A percentile compares a stretch with the other conserved stretches of the same genome.
These are phyloP conservation scores for Alnus glutinosa DNA, from an alignment of 306 rosid species.

Conservation along the genomic window DNA sequence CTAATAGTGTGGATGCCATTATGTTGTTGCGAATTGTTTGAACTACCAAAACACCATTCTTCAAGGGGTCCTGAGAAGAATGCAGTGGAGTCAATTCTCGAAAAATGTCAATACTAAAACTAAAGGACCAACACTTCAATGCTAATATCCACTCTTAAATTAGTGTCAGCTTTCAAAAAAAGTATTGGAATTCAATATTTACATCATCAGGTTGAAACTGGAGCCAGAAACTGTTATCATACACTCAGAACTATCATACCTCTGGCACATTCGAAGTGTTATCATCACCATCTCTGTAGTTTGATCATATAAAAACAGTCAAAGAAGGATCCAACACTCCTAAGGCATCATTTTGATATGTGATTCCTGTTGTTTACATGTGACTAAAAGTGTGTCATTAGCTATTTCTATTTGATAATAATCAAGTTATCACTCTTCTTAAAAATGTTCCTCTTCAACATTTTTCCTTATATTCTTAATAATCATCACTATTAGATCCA, in stretches of 20 bases:
- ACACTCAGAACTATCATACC: not conserved
- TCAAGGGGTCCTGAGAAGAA: constrained; percentile 73
- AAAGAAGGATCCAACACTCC: not conserved
- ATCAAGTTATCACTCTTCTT: not conserved
- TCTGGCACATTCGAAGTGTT: not conserved
- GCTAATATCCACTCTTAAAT: not conserved
- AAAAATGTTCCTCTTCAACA: not conserved
- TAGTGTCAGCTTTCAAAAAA: not conserved
- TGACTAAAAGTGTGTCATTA: not conserved
- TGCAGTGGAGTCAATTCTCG: constrained; percentile 21
- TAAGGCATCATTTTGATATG: not conserved
- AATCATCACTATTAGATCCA: not conserved
- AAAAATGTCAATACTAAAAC: not conserved
- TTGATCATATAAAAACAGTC: not conserved
- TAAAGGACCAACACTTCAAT: not conserved
- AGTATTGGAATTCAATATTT: not conserved
- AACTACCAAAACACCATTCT: constrained; percentile 76
- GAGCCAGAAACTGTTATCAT: not conserved
- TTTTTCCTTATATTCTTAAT: not conserved
- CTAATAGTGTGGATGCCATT: constrained; percentile 85
- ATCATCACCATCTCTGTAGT: not conserved
- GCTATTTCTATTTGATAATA: not conserved
- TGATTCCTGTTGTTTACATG: not conserved
- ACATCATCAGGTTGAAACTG: not conserved
- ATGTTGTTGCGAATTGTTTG: constrained; percentile 88